phyloP scores from a whole-genome alignment of 2,329 filamentous ascomycete genomes.

The Myriosclerotinia curreyana region DNA sequence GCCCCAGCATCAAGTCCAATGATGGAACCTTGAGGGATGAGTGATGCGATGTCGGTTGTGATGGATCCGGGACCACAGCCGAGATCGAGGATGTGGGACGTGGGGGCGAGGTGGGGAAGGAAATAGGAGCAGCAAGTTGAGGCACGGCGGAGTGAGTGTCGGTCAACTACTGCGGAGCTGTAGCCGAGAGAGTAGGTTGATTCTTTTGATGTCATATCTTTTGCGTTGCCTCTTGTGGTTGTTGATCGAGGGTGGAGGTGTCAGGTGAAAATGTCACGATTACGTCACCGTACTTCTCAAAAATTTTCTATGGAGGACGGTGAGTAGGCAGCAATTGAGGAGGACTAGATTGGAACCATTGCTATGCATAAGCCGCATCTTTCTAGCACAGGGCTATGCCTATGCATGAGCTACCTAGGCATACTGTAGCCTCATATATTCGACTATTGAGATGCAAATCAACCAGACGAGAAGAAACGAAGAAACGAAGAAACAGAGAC shows the following conservation, averaged over 20 bases:
- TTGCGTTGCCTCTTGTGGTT: neutral
- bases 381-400: neutral
- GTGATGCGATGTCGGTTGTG: slow-evolving; percentile 10
- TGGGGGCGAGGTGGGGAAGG: slow-evolving; percentile 9
- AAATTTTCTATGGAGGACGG: too few species aligned
- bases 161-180: neutral
- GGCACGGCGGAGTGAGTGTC: slow-evolving; percentile 18
- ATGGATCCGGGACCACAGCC: slow-evolving; percentile 21
- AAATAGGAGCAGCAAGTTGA: slow-evolving; percentile 19
- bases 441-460: neutral
- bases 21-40: slow-evolving; percentile 8
- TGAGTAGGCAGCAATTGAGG: neutral
- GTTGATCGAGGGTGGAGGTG: neutral
- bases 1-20: slow-evolving; percentile 12
- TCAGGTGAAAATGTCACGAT: neutral
- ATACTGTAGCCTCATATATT: neutral
- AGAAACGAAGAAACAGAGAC: neutral
- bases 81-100: slow-evolving; percentile 7
- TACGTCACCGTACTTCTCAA: neutral
- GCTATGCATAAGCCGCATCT: neutral
- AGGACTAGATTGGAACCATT: neutral
- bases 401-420: neutral
- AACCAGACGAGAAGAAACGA: neutral
- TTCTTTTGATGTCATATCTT: slow-evolving; percentile 12
- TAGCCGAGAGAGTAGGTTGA: slow-evolving; percentile 14